phyloP scores from a whole-genome alignment of 805 yeast species.

The Komagataella mondaviorum region DNA sequence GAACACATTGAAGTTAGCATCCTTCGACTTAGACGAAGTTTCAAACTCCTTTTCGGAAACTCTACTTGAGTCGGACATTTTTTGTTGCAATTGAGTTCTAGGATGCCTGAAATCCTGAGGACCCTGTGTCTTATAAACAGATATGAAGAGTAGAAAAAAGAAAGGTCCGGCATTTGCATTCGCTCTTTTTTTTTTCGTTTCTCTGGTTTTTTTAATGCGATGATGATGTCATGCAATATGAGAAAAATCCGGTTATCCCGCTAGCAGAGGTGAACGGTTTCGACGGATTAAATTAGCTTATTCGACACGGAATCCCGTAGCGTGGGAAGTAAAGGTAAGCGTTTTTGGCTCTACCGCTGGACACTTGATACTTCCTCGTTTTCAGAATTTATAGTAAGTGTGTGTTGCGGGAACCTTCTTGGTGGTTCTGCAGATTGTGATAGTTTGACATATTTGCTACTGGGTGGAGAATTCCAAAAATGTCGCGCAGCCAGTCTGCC shows the following conservation, averaged over 20 bases:
- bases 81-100: background rate
- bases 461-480: background rate
- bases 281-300: background rate
- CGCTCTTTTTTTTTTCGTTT: background rate
- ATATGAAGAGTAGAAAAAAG: background rate
- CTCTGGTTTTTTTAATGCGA: background rate
- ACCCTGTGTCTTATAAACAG: background rate
- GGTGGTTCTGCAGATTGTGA: background rate
- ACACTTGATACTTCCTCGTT: no score
- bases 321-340: background rate
- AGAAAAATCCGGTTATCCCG: background rate
- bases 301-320: background rate
- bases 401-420: background rate
- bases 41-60: background rate
- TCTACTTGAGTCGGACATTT: background rate
- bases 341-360: background rate
- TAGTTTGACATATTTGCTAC: background rate
- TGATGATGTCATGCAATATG: background rate
- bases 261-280: background rate
- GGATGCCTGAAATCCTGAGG: background rate
- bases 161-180: background rate
- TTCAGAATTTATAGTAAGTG: no score
- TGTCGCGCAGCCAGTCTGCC: background rate
- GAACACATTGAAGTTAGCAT: background rate
- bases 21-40: background rate